Base-by-base conservation (phyloP, 305 asterid genomes). In the Striga hermonthica region DNA sequence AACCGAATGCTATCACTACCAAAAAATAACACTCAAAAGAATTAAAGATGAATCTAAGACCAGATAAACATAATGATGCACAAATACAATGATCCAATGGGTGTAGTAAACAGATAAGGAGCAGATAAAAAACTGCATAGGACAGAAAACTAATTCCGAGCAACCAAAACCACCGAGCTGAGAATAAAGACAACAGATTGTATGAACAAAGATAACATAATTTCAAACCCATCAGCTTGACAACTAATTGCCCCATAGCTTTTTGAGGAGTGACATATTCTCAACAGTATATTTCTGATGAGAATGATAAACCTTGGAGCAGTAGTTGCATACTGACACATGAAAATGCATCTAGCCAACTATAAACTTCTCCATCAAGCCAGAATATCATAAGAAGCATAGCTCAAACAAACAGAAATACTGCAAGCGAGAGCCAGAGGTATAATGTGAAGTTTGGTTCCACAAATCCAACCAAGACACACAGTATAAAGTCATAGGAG, bases 121-220 rank as follows among this genome's bases (percentile, higher is more conserved):
- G 13, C 54, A 48, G 44, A 39, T 39, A 39, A 48, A 64, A 57
- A 54, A 37, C 66, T 43, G 36, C 48, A 47, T 28, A 37, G 2
- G 31, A 45, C 31, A 22, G 36, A 45, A 11, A 9, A 11, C 54
- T 39, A 45, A 49, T 13, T 28, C 44, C 39, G 1, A 12, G 44
- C 28, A 58, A 67, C 47, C 6, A 52, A 62, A 57, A 38, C 57
- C 50, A 44, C 54, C 66, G 28, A 57, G 40, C 44, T 45, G n/a
- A 22, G 66, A 31, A 62, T 55, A 52, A 49, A 72, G 12, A 40
- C 66, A 44, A 11, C 43, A 55, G 43, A 41, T 43, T 40, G 31
- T 44, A 47, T 50, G 48, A 56, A 22, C 57, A 36, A 43, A 41
- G 50, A 56, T n/a, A 15, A 64, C 35, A 7, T 13, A 5, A 50